These are phyloP conservation scores for Fusarium ambrosium DNA, from an alignment of 2,329 filamentous ascomycete species.

Conservation along the genomic window DNA sequence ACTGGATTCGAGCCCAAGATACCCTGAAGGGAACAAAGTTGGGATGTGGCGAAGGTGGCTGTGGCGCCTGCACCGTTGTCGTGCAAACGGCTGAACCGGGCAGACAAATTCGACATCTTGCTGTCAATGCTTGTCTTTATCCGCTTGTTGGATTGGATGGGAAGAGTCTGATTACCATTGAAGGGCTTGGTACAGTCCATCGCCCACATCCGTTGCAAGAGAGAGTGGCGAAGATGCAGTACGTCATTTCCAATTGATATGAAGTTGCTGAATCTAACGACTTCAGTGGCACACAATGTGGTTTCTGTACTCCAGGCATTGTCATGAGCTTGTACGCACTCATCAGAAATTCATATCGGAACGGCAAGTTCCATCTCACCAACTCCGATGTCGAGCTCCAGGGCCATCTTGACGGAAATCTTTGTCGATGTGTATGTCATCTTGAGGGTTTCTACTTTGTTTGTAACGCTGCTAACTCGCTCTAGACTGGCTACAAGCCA, in stretches of 20 bases:
- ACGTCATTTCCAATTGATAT: not conserved
- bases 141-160: slow-evolving; percentile 89
- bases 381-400: slow-evolving; percentile 84
- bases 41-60: slow-evolving; percentile 86
- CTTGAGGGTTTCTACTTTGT: rapidly evolving
- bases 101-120: slow-evolving; percentile 88
- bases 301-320: slow-evolving; percentile 93
- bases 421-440: slow-evolving; percentile 76
- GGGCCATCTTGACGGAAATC: slow-evolving; percentile 91
- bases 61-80: slow-evolving; percentile 91
- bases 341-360: slow-evolving; percentile 70
- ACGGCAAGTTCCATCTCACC: slow-evolving; percentile 63
- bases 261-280: slow-evolving; percentile 23
- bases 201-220: slow-evolving; percentile 87
- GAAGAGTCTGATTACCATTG: slow-evolving; percentile 93
- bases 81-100: slow-evolving; percentile 89
- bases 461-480: not conserved
- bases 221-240: slow-evolving; percentile 83
- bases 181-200: slow-evolving; percentile 87
- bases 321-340: slow-evolving; percentile 96
- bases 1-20: slow-evolving; percentile 44
- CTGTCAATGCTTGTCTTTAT: slow-evolving; percentile 92
- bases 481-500: slow-evolving; percentile 22
- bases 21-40: slow-evolving; percentile 29
- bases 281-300: slow-evolving; percentile 77